Evolutionary conservation across 1,284 basidiomycete genomes (phyloP).

Genomic region (Apiotrichum gamsii): DNA sequence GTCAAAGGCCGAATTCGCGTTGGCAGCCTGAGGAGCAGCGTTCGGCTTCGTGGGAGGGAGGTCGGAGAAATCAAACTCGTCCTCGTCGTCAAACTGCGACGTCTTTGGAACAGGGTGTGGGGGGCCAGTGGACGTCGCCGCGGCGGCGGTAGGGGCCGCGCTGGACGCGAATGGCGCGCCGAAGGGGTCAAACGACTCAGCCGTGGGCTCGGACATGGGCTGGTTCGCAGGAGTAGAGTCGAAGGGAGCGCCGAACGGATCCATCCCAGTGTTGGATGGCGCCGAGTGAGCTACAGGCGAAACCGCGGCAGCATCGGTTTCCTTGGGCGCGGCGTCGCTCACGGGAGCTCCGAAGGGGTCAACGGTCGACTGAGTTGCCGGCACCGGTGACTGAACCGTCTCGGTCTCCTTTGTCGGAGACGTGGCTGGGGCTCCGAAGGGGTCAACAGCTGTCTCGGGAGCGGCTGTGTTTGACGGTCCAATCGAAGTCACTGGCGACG

Average conservation of each 20-base stretch:
- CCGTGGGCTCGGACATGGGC: not conserved
- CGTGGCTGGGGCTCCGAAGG: conserved; percentile 2
- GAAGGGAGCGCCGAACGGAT: no score
- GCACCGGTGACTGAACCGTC: conserved; percentile 1
- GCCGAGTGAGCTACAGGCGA: not conserved
- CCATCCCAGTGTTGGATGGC: not conserved
- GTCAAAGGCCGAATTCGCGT: conserved; percentile 28
- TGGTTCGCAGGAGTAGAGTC: not conserved
- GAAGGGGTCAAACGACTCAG: not conserved
- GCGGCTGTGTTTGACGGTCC: not conserved
- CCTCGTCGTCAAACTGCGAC: conserved; percentile 68
- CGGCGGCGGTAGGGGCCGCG: not conserved
- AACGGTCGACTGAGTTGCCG: not conserved
- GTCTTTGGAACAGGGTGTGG: conserved; percentile 5
- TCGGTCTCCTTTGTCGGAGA: not conserved
- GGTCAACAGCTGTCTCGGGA: not conserved
- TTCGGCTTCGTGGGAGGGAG: conserved; percentile 47
- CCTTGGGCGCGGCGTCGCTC: not conserved
- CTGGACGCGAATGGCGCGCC: conserved; percentile 5
- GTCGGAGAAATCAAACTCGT: conserved; percentile 74
- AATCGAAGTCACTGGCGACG: no score
- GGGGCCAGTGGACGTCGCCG: not conserved
- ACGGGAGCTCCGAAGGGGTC: not conserved
- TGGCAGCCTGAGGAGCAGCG: not conserved
- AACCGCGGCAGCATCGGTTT: not conserved